Evolutionary conservation across 2,329 filamentous ascomycete genomes (phyloP), one percentile per base, ranked within the genome.

Genomic region (Pseudogymnoascus sp.): DNA sequence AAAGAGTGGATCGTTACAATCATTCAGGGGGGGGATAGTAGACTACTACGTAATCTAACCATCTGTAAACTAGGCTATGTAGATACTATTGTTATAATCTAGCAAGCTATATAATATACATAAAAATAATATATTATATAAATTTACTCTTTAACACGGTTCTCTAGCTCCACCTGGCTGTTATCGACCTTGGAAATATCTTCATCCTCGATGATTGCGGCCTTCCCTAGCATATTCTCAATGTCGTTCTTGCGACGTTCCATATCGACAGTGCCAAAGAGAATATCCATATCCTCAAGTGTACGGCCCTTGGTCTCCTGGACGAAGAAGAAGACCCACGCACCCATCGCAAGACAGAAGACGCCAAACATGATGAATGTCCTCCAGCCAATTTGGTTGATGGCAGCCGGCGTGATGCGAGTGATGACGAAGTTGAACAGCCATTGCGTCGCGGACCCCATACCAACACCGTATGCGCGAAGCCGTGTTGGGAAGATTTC

Each of bases 391-490:
- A 83, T 74, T 36, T 75, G 75, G 1, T 71, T 68, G 62, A 83
- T 79, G 78, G 79, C 80, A 68, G 80, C 78, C 0, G 80, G 80
- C 1, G 79, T 81, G 16, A 74, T 72, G 21, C 79, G 74, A 0
- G 85, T 83, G 62, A 88, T 82, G 14, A 86, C 81, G 66, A 89
- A 87, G 71, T 90, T 90, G 75, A 90, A 89, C 1, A 90, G 75
- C 86, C 86, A 89, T 70, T 90, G 86, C 0, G 84, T 88, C 1
- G 83, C 85, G 0, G 87, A 86, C 0, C 81, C 86, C 54, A 89
- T 78, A 3, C 85, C 81, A 29, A 90, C 86, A 68, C 67, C 87
- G 77, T 36, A 89, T 77, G 60, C 76, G 73, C 70, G 69, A 2
- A 62, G 67, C 76, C 81, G 73, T 0, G 76, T 78, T 0, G 81